A percentile compares a stretch with the other conserved stretches of the same genome.
phyloP scores from a whole-genome alignment of 2,329 filamentous ascomycete genomes.

The Tricladium varicosporioides region DNA sequence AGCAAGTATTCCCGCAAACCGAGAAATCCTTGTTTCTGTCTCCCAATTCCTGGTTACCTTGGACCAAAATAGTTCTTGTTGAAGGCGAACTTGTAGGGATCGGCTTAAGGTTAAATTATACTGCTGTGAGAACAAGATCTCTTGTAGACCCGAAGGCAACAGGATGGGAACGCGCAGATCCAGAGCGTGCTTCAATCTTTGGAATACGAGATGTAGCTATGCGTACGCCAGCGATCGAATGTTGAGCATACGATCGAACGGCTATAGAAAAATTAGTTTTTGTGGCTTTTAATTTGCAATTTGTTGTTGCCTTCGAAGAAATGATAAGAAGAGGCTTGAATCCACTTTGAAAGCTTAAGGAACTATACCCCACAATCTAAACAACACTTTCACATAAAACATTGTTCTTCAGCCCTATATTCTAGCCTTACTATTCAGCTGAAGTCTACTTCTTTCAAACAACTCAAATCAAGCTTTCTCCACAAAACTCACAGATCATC shows the following conservation, averaged over 20 bases:
- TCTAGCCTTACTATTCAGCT: too few relatives aligned
- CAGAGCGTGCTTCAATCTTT: not conserved
- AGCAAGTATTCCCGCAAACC: conserved; percentile 1
- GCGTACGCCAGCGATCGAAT: not conserved
- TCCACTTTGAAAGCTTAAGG: not conserved
- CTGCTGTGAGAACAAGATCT: not conserved
- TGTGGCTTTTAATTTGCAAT: not conserved
- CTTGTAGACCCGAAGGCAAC: conserved; percentile 8
- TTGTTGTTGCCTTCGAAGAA: not conserved
- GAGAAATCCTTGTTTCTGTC: not conserved
- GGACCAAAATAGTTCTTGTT: not conserved
- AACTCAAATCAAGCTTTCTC: not conserved
- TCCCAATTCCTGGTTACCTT: not conserved
- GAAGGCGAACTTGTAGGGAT: not conserved
- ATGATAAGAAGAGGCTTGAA: not conserved
- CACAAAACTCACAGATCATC: too few relatives aligned
- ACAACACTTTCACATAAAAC: not conserved
- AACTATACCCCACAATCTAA: not conserved
- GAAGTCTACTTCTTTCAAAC: not conserved
- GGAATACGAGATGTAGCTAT: not conserved
- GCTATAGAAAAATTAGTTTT: not conserved
- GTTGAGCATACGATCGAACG: not conserved
- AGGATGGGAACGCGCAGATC: not conserved
- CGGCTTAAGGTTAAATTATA: conserved; percentile 10
- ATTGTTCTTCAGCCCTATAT: not conserved